Evolutionary conservation across 1,284 basidiomycete species (phyloP).

Genomic region (Athelia sp.): DNA sequence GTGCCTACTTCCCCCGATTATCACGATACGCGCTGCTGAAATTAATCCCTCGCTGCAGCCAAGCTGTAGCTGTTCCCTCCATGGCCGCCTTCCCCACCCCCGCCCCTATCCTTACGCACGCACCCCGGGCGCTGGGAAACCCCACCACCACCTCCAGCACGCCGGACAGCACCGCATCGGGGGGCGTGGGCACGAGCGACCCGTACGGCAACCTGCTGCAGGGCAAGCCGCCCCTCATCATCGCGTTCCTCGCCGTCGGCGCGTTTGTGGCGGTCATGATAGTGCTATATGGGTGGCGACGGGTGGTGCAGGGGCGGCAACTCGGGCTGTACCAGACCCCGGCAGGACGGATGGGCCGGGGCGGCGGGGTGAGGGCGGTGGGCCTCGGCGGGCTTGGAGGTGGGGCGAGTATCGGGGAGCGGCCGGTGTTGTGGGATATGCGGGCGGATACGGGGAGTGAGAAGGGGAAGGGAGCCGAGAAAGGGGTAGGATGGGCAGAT

Average conservation of each 20-base stretch:
- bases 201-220: slow-evolving; percentile 5
- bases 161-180: background rate
- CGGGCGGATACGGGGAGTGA: background rate
- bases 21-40: no score
- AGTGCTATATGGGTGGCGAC: slow-evolving; percentile 8
- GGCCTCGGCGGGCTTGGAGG: background rate
- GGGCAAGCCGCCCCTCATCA: slow-evolving; percentile 9
- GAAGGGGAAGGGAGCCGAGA: background rate
- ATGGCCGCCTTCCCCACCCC: no score
- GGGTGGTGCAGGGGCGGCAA: background rate
- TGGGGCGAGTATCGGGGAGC: background rate
- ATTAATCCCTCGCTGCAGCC: no score
- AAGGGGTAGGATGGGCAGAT: background rate
- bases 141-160: no score
- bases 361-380: background rate
- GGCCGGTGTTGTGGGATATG: background rate
- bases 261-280: slow-evolving; percentile 6
- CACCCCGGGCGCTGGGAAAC: no score
- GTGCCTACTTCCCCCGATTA: no score
- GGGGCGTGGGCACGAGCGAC: background rate
- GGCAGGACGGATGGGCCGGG: background rate
- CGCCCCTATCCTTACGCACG: no score
- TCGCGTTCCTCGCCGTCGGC: slow-evolving; percentile 12
- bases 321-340: background rate
- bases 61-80: no score